These are phyloP conservation scores for Spongispora temasekensis DNA, from an alignment of 1,284 basidiomycete genomes.

Conservation along the genomic window DNA sequence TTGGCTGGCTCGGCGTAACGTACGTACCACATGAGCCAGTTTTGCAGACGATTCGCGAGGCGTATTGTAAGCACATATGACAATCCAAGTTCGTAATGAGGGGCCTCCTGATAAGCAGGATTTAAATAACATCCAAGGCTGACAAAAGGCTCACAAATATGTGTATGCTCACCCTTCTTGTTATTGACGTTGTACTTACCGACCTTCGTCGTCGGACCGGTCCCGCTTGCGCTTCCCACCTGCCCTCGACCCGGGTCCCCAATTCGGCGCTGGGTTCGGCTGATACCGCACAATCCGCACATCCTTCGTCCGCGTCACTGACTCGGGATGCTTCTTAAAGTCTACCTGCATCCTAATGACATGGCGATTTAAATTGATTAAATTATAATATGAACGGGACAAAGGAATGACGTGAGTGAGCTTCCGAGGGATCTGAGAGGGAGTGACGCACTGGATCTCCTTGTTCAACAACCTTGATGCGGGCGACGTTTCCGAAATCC, in stretches of 20 bases:
- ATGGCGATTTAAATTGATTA: not conserved
- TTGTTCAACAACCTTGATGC: slow-evolving; percentile 65
- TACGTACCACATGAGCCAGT: too few species aligned
- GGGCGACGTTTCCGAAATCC: slow-evolving; percentile 72
- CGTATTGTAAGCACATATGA: too few species aligned
- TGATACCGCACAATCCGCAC: slow-evolving; percentile 89
- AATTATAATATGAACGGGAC: too few species aligned
- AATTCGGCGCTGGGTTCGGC: slow-evolving; percentile 86
- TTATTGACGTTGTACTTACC: not conserved
- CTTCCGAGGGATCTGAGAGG: too few species aligned
- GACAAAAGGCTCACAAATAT: too few species aligned
- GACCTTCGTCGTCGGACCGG: slow-evolving; percentile 30
- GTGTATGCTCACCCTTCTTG: not conserved
- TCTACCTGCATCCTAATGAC: slow-evolving; percentile 60
- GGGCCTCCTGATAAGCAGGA: too few species aligned
- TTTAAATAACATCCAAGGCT: too few species aligned
- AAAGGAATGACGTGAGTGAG: too few species aligned
- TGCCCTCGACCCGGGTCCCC: slow-evolving; percentile 85
- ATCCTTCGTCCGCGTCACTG: slow-evolving; percentile 57
- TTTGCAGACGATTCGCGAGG: too few species aligned
- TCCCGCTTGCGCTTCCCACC: slow-evolving; percentile 42
- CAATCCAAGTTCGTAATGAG: too few species aligned
- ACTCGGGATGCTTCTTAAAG: slow-evolving; percentile 72
- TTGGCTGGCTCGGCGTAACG: too few species aligned
- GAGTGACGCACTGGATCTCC: slow-evolving; percentile 65